Percentiles rank a stretch among this genome's conserved stretches.
Evolutionary conservation across 805 yeast genomes (phyloP).

Genomic region (Candida anglica): DNA sequence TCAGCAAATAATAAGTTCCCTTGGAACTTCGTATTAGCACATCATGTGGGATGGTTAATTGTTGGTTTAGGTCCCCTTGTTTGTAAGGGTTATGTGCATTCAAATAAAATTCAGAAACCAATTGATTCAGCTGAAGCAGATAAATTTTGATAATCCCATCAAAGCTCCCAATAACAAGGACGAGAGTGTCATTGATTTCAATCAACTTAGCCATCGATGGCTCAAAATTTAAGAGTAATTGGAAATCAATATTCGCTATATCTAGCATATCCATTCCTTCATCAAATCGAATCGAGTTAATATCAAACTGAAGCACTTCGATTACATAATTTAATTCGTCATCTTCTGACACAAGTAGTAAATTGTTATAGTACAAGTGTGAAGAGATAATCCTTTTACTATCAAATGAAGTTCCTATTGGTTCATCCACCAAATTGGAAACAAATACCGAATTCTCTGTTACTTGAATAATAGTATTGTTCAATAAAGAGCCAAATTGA

Average conservation of each 20-base stretch:
- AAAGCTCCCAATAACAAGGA: conserved; percentile 13
- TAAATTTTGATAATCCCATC: conserved; percentile 11
- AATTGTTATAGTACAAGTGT: neutral
- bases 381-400: neutral
- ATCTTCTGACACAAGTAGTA: conserved; percentile 1
- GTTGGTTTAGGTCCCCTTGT: neutral
- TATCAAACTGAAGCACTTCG: conserved; percentile 1
- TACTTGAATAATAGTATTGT: conserved; percentile 21
- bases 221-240: neutral
- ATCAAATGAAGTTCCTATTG: neutral
- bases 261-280: neutral
- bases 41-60: conserved; percentile 18
- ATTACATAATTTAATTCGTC: neutral
- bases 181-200: neutral
- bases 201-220: conserved; percentile 3
- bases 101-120: neutral
- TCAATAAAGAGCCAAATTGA: conserved; percentile 8
- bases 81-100: conserved; percentile 6
- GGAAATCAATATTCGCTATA: neutral
- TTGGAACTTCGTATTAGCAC: conserved; percentile 3
- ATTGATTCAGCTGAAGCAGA: neutral
- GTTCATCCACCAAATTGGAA: conserved; percentile 14
- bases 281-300: neutral
- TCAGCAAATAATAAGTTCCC: conserved; percentile 8
- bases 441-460: conserved; percentile 16